Conservation (phyloP, 345 rosid genomes). For the Citrus cavaleriei region DNA sequence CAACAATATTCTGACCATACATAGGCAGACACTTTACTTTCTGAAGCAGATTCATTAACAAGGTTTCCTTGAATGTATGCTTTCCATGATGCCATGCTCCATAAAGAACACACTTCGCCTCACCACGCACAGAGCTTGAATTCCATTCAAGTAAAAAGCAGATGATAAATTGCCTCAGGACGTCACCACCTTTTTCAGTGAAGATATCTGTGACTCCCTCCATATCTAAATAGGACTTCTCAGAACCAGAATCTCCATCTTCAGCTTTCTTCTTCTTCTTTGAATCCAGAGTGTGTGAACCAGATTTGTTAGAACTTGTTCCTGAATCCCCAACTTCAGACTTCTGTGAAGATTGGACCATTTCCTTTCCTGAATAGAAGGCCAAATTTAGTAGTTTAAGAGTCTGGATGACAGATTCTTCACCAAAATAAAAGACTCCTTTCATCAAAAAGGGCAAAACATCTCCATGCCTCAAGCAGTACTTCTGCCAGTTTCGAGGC, state of each 20-base stretch:
- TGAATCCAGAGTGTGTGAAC: conserved; percentile 61
- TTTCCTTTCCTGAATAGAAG: conserved; percentile 89
- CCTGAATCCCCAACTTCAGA: conserved; percentile 65
- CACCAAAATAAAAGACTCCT: conserved; percentile 78
- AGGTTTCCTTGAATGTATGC: conserved; percentile 67
- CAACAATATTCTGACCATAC: conserved; percentile 95
- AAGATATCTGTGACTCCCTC: conserved; percentile 77
- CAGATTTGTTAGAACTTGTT: conserved; percentile 57
- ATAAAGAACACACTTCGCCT: conserved; percentile 83
- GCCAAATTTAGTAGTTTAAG: conserved; percentile 86
- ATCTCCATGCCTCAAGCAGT: conserved; percentile 82
- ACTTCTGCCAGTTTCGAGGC: conserved; percentile 99
- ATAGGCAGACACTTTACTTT: conserved; percentile 68
- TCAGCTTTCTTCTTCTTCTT: conserved; percentile 95
- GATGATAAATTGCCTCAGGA: conserved; percentile 85
- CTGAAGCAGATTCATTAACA: conserved; percentile 64
- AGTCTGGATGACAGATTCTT: conserved; percentile 89
- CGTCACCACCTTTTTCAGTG: conserved; percentile 60
- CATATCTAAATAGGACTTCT: conserved; percentile 90
- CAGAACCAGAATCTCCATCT: conserved; percentile 80
- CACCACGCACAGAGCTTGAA: conserved; percentile 87
- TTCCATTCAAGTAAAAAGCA: conserved; percentile 95
- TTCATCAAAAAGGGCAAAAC: conserved; percentile 74
- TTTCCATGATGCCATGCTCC: conserved; percentile 98
- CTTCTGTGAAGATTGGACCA: conserved; percentile 55